These are phyloP conservation scores for Lepidopterella palustris DNA, from an alignment of 495 filamentous ascomycete species.

Conservation along the genomic window DNA sequence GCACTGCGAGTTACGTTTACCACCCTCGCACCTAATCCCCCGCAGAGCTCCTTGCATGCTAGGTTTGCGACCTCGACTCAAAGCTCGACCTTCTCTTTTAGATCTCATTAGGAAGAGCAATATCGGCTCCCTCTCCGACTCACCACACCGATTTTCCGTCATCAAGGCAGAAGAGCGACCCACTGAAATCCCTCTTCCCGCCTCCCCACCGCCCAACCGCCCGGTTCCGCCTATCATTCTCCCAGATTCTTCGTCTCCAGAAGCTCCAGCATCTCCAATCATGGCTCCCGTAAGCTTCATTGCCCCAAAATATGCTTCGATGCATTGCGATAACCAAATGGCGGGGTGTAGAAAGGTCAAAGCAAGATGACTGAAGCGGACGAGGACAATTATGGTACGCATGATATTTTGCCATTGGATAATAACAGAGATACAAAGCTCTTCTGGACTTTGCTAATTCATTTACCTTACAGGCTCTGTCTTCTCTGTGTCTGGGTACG, in stretches of 20 bases:
- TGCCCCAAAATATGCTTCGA: neutral
- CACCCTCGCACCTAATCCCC: neutral
- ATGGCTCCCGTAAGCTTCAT: constrained; percentile 31
- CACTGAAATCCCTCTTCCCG: constrained; percentile 27
- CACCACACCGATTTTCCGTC: constrained; percentile 3
- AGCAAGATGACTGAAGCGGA: constrained; percentile 35
- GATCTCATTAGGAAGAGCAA: constrained; percentile 54
- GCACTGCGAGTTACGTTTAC: neutral
- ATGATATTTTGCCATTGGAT: constrained; percentile 1
- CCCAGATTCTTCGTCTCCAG: neutral
- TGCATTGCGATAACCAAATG: constrained; percentile 12
- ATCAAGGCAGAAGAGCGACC: constrained; percentile 23
- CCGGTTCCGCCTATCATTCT: neutral
- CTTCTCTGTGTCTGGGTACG: constrained; percentile 75
- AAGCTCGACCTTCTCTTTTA: constrained; percentile 64
- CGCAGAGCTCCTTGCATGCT: constrained; percentile 35
- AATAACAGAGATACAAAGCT: constrained; percentile 10
- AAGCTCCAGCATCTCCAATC: constrained; percentile 3
- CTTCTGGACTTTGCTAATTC: constrained; percentile 14
- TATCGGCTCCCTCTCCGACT: constrained; percentile 31
- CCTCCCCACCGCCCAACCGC: constrained; percentile 13
- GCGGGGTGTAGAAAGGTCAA: constrained; percentile 22
- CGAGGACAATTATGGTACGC: constrained; percentile 51
- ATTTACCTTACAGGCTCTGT: constrained; percentile 51
- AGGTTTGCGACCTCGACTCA: constrained; percentile 57